Evolutionary conservation across 495 filamentous ascomycete species (phyloP), one percentile per base, ranked within the genome.

Genomic region (Hypoxylon subgilvum): DNA sequence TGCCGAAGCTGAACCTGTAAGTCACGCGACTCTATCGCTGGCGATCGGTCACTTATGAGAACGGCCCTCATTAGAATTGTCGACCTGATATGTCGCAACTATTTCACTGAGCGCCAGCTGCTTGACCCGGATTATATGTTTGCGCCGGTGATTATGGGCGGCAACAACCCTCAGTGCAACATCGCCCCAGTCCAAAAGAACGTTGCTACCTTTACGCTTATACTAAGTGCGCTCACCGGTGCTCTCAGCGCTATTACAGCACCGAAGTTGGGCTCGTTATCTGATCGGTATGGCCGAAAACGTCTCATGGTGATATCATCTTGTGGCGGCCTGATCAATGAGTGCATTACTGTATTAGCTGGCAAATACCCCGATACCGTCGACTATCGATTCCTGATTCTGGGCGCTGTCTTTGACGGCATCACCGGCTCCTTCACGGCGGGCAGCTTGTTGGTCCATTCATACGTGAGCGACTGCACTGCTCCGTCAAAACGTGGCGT

Each of bases 391-490:
- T 85, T 87, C 76, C 74, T 98, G 9, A 76, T 97, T 6, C 44
- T 92, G 4, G 90, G 90, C 13, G 81, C 81, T 21, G 76, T 88
- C 17, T 74, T 89, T 25, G 93, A 97, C 68, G 93, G 93, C 1
- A 63, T 97, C 0, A 84, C 85, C 14, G 94, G 93, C 12, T 95
- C 91, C 25, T 96, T 96, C 72, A 92, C 90, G 2, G 81, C 88
- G 1, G 85, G 82, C 2, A 87, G 90, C 77, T 89, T 94, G 7
- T 66, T 97, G 31, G 84, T 82, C 17, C 84, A 92, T 65, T 88
- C 93, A 0, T 98, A 97, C 69, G 88, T 86, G 4, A 82, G 89
- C 32, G 94, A 98, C 68, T 96, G 91, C 72, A 93, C 94, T 9
- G 76, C 85, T 12, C 88, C 90, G 0, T 84, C 86, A 21, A 82